phyloP scores from a whole-genome alignment of 78 protist species.

The Dictyostelium brefeldianum region DNA sequence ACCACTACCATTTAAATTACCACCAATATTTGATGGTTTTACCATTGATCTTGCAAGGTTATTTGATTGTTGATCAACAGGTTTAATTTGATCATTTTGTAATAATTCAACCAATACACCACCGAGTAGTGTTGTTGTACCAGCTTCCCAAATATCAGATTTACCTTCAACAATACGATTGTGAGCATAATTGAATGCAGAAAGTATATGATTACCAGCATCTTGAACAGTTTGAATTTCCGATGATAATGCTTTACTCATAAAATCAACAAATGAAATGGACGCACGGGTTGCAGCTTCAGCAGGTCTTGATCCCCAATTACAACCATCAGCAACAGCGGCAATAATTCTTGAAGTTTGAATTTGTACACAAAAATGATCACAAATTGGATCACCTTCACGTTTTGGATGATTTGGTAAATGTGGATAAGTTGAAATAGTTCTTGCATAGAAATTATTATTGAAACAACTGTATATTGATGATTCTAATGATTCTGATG shows the following conservation, averaged over 20 bases:
- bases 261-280: constrained; percentile 77
- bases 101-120: constrained; percentile 78
- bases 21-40: not conserved
- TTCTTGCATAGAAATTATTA: constrained; percentile 55
- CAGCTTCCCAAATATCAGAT: constrained; percentile 82
- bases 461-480: constrained; percentile 32
- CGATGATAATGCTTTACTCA: constrained; percentile 45
- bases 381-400: constrained; percentile 85
- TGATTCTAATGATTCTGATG: constrained; percentile 45
- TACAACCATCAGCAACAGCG: constrained; percentile 86
- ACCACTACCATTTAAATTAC: not conserved
- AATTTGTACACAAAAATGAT: constrained; percentile 73
- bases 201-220: constrained; percentile 78
- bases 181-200: constrained; percentile 77
- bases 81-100: not conserved
- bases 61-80: not conserved
- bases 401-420: constrained; percentile 74
- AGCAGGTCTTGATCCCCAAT: constrained; percentile 82
- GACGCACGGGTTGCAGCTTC: constrained; percentile 83
- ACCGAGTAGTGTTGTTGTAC: constrained; percentile 84
- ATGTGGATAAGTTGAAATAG: constrained; percentile 81
- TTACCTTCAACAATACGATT: constrained; percentile 78
- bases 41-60: not conserved
- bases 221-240: constrained; percentile 82
- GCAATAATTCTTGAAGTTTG: constrained; percentile 59